Evolutionary conservation across 306 rosid genomes (phyloP), one percentile per base, ranked within the genome.

Genomic region (Lotus japonicus): DNA sequence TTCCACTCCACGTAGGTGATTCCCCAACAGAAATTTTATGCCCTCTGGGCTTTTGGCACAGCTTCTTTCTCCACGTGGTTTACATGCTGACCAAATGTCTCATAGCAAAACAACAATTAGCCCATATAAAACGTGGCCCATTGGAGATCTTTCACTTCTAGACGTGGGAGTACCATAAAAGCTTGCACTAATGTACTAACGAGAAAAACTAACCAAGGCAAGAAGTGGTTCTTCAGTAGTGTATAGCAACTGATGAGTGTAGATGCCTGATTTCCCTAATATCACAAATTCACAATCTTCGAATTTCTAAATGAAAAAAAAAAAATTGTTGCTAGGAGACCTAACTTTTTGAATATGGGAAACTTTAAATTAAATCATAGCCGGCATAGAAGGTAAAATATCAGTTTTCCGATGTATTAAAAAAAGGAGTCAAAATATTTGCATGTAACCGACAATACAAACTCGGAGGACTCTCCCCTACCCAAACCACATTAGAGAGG

Each of bases 21-120:
- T 65, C 65, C 36, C 35, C 35, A 1, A 35, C 75, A 67, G 49
- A 59, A 62, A 66, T 54, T 46, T 73, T 11, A 26, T 74, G 77
- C 55, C 54, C 71, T 64, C 44, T 42, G 80, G 71, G 73, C 11
- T 26, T 54, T 52, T 2, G 43, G 31, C 57, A 65, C 23, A 64
- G 13, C 67, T 51, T 58, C 50, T 52, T 58, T 59, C 65, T 58
- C 73, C 80, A 74, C 73, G 80, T 54, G 80, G 82, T 44, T 66
- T 72, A 33, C 82, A 78, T 58, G 78, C 74, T 72, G 13, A 66
- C 49, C 9, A 39, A 55, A 58, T 33, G 66, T 41, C 44, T 68
- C 45, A 69, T 9, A 13, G 11, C 43, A 33, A 38, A 68, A 36
- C 59, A 35, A 65, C 42, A 61, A 36, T 8, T 44, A 71, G 63